Evolutionary conservation across 2,329 filamentous ascomycete species (phyloP), one percentile per base, ranked within the genome.

Genomic region (Colletotrichum lentis): DNA sequence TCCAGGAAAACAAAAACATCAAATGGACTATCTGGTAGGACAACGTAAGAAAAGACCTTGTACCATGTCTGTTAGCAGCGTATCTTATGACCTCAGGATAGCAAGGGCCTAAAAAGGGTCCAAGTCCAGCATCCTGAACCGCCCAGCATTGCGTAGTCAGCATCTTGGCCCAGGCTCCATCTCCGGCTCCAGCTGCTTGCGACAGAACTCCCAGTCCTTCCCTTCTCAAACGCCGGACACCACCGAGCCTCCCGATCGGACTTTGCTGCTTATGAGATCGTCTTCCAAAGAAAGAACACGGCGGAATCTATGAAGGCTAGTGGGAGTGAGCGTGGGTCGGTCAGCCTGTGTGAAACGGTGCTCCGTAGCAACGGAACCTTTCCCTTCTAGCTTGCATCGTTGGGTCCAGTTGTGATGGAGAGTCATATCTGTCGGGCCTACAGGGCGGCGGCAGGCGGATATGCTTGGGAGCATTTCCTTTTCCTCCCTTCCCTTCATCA

Each of bases 241-340:
- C 66, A 52, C 66, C 66, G 66, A 69, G 65, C 55, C 56, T 69
- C 66, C 66, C 55, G 66, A 57, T 69, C 62, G 66, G 66, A 69
- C 66, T 65, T 68, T 65, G 62, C 44, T 43, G 62, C 56, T 65
- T 61, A 49, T 56, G 56, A 52, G 43, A 56, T 61, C 27, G 37
- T 22, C 62, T 37, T 61, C 22, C 39, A 55, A 49, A 50, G 65
- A 65, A 59, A 47, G 53, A 43, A 54, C n/a, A n/a, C 41, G 62
- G 39, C 31, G 27, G 43, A 47, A 58, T 39, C 18, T 11, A 20
- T 10, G 46, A 41, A 50, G 65, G 62, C 62, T 56, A n/a, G 56
- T 60, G 50, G 56, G 44, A 59, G 61, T 50, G 47, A 44, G 50
- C 62, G 66, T 66, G 66, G 62, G 66, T 61, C 37, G 39, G 58